A percentile compares a stretch with the other conserved stretches of the same genome.
phyloP scores from a whole-genome alignment of 371 early-diverging fungal genomes.

The Actinomucor elegans region DNA sequence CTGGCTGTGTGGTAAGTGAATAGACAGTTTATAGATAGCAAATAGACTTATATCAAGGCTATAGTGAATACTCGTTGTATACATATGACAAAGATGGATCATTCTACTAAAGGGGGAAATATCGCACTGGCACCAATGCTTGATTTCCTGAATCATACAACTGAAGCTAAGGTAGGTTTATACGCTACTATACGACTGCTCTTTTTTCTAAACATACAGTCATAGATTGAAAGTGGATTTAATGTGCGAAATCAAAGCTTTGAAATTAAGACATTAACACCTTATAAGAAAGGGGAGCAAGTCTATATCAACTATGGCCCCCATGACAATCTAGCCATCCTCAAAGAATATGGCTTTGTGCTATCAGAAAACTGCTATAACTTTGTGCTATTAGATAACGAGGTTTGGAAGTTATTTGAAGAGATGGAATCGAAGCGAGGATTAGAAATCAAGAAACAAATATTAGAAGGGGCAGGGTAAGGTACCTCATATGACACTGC shows the following conservation, averaged over 20 bases:
- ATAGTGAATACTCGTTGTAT: constrained; percentile 66
- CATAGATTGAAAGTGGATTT: constrained; percentile 55
- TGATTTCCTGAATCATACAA: constrained; percentile 64
- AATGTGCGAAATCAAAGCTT: constrained; percentile 52
- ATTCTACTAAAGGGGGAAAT: constrained; percentile 39
- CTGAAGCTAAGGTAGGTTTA: constrained; percentile 46
- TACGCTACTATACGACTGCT: no score
- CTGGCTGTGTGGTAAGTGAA: constrained; percentile 58
- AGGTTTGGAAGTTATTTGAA: constrained; percentile 40
- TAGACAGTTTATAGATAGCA: no score
- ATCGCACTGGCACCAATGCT: constrained; percentile 64
- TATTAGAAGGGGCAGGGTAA: constrained; percentile 55
- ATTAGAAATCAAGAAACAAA: constrained; percentile 39
- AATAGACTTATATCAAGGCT: not conserved
- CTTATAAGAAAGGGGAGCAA: constrained; percentile 59
- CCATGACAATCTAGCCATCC: constrained; percentile 58
- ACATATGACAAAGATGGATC: constrained; percentile 49
- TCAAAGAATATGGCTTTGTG: constrained; percentile 64
- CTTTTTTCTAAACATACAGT: not conserved
- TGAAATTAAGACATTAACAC: constrained; percentile 55
- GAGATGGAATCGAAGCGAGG: constrained; percentile 41
- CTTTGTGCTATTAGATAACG: constrained; percentile 50
- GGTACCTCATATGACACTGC: not conserved
- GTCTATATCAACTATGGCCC: constrained; percentile 63
- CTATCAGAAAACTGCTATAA: constrained; percentile 51